Evolutionary conservation across 139 green algal genomes (phyloP), one percentile per base, ranked within the genome.

Genomic region (Pleodorina starrii): DNA sequence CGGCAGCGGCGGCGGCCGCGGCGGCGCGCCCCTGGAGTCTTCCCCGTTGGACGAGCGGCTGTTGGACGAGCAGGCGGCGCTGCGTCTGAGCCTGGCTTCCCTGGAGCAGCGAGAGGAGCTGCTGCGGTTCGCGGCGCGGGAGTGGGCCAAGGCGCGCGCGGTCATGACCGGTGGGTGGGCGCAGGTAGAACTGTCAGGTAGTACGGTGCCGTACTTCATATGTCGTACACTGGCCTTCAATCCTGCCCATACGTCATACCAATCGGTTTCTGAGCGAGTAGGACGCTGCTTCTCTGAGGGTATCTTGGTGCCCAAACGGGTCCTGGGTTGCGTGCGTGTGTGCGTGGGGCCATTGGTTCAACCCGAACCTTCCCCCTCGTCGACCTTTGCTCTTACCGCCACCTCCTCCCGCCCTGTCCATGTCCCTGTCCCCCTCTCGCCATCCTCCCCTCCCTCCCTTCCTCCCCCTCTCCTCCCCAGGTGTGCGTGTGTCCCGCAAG

Each of bases 141-240:
- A 88, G 83, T 88, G 83, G 83, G 68, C 10, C 46, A 80, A 54
- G 46, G 83, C 43, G 48, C 66, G 46, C 0, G 66, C 46, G 19
- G 25, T 88, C 35, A 88, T 88, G 83, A 42, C 68, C 17, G 83
- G 83, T 88, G 29, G 36, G 80, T n/a, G n/a, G n/a, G n/a, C n/a
- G n/a, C n/a, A n/a, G n/a, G n/a, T n/a, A n/a, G n/a, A n/a, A n/a
- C n/a, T n/a, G n/a, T n/a, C n/a, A n/a, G n/a, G n/a, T n/a, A n/a
- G n/a, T n/a, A n/a, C n/a, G n/a, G n/a, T n/a, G n/a, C n/a, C n/a
- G n/a, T n/a, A n/a, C n/a, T n/a, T n/a, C n/a, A n/a, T n/a, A n/a
- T n/a, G n/a, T n/a, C n/a, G n/a, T n/a, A n/a, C n/a, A n/a, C n/a
- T n/a, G n/a, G n/a, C n/a, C n/a, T n/a, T n/a, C n/a, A n/a, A n/a